These are phyloP conservation scores for Gelatoporia subvermispora DNA, from an alignment of 768 basidiomycete genomes.

Conservation along the genomic window DNA sequence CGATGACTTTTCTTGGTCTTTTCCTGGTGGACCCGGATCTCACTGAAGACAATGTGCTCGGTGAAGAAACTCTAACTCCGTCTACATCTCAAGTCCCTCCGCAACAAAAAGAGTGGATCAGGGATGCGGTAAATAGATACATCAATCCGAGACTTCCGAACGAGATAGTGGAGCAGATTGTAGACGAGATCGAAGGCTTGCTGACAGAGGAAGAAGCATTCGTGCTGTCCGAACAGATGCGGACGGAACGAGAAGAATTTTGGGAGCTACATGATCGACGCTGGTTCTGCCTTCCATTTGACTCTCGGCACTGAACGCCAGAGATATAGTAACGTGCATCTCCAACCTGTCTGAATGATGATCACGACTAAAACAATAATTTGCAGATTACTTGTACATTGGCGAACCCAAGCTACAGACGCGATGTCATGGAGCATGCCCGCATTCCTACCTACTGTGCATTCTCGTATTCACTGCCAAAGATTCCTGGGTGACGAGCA, in stretches of 20 bases:
- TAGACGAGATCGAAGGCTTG: constrained; percentile 34
- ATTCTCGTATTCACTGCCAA: too few species aligned
- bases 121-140: constrained; percentile 30
- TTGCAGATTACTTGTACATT: too few species aligned
- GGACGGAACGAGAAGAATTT: constrained; percentile 32
- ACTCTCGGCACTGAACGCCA: constrained; percentile 31
- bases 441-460: too few species aligned
- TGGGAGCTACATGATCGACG: constrained; percentile 35
- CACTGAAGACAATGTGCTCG: constrained; percentile 28
- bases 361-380: too few species aligned
- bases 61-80: constrained; percentile 30
- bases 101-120: constrained; percentile 46
- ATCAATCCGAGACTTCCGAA: constrained; percentile 34
- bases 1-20: constrained; percentile 38
- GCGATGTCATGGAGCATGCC: too few species aligned
- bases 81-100: constrained; percentile 43
- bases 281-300: constrained; percentile 49
- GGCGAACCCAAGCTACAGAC: too few species aligned
- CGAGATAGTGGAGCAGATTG: constrained; percentile 41
- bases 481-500: too few species aligned
- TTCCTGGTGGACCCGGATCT: constrained; percentile 37
- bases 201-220: constrained; percentile 36
- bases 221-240: constrained; percentile 26
- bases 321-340: too few species aligned
- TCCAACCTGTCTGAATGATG: too few species aligned